Evolutionary conservation across 2,329 filamentous ascomycete genomes (phyloP).

Genomic region (Keithomyces neogunnii): DNA sequence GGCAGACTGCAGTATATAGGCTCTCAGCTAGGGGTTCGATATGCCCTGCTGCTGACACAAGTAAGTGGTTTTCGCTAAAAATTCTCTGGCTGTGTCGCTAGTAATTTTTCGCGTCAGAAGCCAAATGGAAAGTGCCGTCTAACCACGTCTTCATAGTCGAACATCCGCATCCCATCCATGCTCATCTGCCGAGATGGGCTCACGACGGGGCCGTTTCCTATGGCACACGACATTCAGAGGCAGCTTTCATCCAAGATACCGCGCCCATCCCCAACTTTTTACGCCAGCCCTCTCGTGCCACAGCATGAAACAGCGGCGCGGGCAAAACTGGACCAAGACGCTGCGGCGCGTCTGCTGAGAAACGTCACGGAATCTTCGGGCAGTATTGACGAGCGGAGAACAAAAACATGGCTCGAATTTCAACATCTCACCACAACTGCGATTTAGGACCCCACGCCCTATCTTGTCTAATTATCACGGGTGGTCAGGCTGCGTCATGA

Average conservation of each 20-base stretch:
- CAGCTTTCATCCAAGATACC: conserved; percentile 31
- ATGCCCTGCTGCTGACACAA: conserved; percentile 45
- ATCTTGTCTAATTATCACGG: background rate
- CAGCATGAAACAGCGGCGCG: conserved; percentile 40
- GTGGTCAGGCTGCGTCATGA: background rate
- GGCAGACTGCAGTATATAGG: conserved; percentile 47
- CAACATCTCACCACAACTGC: conserved; percentile 11
- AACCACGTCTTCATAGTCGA: conserved; percentile 31
- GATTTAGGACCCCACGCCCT: conserved; percentile 1
- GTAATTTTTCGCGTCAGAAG: background rate
- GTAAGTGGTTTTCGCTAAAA: conserved; percentile 26
- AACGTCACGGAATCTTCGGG: conserved; percentile 29
- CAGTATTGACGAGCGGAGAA: conserved; percentile 27
- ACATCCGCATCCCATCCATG: conserved; percentile 54
- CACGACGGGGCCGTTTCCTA: conserved; percentile 34
- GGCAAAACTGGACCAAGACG: conserved; percentile 33
- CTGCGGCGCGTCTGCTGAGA: conserved; percentile 31
- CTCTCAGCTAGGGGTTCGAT: conserved; percentile 47
- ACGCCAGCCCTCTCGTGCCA: conserved; percentile 35
- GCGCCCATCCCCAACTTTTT: conserved; percentile 23
- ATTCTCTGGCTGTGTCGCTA: conserved; percentile 1
- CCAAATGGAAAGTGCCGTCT: background rate
- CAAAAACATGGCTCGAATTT: conserved; percentile 27
- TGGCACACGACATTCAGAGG: conserved; percentile 35
- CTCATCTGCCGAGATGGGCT: conserved; percentile 47